Percentiles rank a stretch among this genome's conserved stretches.
These are phyloP conservation scores for Sarocladiaceae sp. DNA, from an alignment of 2,329 filamentous ascomycete species.

Conservation along the genomic window DNA sequence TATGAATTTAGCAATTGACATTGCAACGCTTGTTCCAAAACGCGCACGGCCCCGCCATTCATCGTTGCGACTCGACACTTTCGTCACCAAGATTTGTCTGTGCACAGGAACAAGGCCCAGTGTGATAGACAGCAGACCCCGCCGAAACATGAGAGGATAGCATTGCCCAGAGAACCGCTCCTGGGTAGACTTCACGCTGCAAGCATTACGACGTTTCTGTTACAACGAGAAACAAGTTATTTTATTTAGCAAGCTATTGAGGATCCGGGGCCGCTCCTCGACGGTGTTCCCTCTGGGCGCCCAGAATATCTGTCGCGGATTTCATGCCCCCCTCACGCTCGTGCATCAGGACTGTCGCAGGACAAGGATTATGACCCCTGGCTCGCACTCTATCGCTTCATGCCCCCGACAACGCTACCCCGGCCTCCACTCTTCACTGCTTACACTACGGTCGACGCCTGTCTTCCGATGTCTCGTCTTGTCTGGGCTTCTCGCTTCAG, in stretches of 20 bases:
- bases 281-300: conserved; percentile 1
- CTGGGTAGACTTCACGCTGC: too few species aligned
- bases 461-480: neutral
- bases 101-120: neutral
- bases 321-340: neutral
- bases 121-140: too few species aligned
- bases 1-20: too few species aligned
- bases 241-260: neutral
- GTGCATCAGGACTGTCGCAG: conserved; percentile 17
- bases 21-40: neutral
- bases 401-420: neutral
- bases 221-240: neutral
- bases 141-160: neutral
- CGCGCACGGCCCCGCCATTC: neutral
- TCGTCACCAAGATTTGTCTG: neutral
- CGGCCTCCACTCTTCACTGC: neutral
- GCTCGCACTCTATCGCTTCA: neutral
- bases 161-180: neutral
- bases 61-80: neutral
- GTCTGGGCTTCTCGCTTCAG: conserved; percentile 6
- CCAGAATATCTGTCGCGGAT: conserved; percentile 6
- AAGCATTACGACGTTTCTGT: neutral
- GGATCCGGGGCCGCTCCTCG: neutral
- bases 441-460: neutral
- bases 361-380: conserved; percentile 11